Evolutionary conservation across 1,284 basidiomycete species (phyloP).

Genomic region (Microbotryum lychnidis-dioicae): DNA sequence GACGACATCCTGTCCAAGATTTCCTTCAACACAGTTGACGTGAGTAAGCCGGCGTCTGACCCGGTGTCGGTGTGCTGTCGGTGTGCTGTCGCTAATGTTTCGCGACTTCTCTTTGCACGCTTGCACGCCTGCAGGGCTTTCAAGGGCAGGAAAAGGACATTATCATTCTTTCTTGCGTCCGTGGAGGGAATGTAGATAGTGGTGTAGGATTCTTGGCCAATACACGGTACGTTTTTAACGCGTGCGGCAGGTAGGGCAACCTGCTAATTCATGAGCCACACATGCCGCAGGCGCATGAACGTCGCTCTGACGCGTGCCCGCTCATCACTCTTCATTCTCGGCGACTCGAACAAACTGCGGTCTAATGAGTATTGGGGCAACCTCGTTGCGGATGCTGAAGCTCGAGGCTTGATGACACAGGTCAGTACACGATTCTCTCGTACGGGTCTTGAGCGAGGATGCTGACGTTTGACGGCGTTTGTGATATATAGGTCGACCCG

Average conservation of each 20-base stretch:
- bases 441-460: background rate
- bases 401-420: slow-evolving; percentile 42
- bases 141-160: slow-evolving; percentile 97
- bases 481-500: background rate
- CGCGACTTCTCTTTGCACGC: background rate
- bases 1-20: slow-evolving; percentile 61
- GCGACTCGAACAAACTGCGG: slow-evolving; percentile 76
- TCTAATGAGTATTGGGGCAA: slow-evolving; percentile 71
- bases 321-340: slow-evolving; percentile 87
- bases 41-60: background rate
- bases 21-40: slow-evolving; percentile 88
- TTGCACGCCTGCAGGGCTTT: slow-evolving; percentile 57
- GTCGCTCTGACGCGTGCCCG: slow-evolving; percentile 93
- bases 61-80: background rate
- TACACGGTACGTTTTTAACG: slow-evolving; percentile 18
- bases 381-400: slow-evolving; percentile 67
- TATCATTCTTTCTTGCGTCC: slow-evolving; percentile 88
- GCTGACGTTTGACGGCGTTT: background rate
- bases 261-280: background rate
- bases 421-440: slow-evolving; percentile 36
- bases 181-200: slow-evolving; percentile 53
- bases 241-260: background rate
- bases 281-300: slow-evolving; percentile 68
- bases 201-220: slow-evolving; percentile 72
- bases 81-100: background rate